phyloP scores from a whole-genome alignment of 1,284 basidiomycete genomes.

The Pascua guehoae region DNA sequence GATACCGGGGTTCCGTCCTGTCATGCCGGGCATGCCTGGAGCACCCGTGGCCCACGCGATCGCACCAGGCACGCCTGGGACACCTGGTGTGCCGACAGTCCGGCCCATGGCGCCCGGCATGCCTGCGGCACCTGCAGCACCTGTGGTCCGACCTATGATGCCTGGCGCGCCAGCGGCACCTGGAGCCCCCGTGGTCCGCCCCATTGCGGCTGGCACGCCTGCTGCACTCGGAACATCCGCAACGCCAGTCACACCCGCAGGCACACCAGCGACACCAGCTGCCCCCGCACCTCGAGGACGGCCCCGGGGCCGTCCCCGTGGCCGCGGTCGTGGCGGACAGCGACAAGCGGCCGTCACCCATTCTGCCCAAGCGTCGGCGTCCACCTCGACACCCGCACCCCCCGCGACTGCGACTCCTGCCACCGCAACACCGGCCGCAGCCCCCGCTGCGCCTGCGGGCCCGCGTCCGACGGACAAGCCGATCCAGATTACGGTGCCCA shows the following conservation, averaged over 20 bases:
- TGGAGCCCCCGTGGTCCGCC: too few relatives aligned
- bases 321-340: slow-evolving; percentile 14
- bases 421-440: neutral
- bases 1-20: too few relatives aligned
- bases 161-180: too few relatives aligned
- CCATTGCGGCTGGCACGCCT: too few relatives aligned
- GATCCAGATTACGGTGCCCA: slow-evolving; percentile 18
- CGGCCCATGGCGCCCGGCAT: too few relatives aligned
- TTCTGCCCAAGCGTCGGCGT: neutral
- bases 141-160: too few relatives aligned
- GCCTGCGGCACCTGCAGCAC: too few relatives aligned
- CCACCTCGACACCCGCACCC: neutral
- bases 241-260: neutral
- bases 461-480: slow-evolving; percentile 2
- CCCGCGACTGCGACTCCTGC: neutral
- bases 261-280: neutral
- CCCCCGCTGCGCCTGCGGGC: neutral
- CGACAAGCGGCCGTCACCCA: slow-evolving; percentile 5
- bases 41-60: too few relatives aligned
- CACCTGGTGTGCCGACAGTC: too few relatives aligned
- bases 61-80: too few relatives aligned
- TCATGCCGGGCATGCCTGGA: too few relatives aligned
- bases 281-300: slow-evolving; percentile 8
- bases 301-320: slow-evolving; percentile 17
- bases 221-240: neutral